phyloP scores from a whole-genome alignment of 768 basidiomycete species.

The Inosperma sp. region DNA sequence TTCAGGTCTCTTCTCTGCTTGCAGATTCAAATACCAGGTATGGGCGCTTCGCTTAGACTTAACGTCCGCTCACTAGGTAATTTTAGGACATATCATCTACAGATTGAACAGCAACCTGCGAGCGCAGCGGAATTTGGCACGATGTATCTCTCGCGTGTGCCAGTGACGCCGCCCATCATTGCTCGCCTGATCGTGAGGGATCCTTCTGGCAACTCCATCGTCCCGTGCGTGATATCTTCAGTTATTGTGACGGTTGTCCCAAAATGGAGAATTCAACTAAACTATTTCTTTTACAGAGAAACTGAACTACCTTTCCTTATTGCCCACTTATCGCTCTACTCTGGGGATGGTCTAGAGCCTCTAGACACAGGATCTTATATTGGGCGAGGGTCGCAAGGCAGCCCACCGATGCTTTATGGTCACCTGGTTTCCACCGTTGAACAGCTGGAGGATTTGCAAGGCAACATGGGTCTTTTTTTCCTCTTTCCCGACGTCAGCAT shows the following conservation, averaged over 20 bases:
- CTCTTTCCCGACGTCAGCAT: conserved; percentile 90
- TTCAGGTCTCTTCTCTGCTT: conserved; percentile 56
- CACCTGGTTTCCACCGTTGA: conserved; percentile 81
- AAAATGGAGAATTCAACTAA: conserved; percentile 4
- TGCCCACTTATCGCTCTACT: conserved; percentile 73
- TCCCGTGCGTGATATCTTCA: conserved; percentile 59
- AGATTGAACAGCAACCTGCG: conserved; percentile 81
- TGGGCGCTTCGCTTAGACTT: conserved; percentile 14
- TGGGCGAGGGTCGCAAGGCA: conserved; percentile 42
- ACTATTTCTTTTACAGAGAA: conserved; percentile 60
- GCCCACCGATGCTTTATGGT: conserved; percentile 72
- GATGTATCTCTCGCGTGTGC: conserved; percentile 69
- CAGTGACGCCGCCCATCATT: conserved; percentile 80
- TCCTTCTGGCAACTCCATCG: conserved; percentile 60
- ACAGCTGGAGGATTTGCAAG: conserved; percentile 73
- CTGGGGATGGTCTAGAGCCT: conserved; percentile 58
- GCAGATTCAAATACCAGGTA: conserved; percentile 53
- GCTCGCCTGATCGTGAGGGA: conserved; percentile 76
- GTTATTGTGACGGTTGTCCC: conserved; percentile 8
- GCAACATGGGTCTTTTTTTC: conserved; percentile 80
- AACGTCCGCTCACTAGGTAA: neutral
- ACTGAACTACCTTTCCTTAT: conserved; percentile 84
- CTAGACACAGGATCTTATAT: conserved; percentile 63
- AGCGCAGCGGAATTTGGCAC: conserved; percentile 78
- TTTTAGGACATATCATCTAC: conserved; percentile 67